phyloP scores from a whole-genome alignment of 2,329 filamentous ascomycete genomes.

The Penicillium decumbens region DNA sequence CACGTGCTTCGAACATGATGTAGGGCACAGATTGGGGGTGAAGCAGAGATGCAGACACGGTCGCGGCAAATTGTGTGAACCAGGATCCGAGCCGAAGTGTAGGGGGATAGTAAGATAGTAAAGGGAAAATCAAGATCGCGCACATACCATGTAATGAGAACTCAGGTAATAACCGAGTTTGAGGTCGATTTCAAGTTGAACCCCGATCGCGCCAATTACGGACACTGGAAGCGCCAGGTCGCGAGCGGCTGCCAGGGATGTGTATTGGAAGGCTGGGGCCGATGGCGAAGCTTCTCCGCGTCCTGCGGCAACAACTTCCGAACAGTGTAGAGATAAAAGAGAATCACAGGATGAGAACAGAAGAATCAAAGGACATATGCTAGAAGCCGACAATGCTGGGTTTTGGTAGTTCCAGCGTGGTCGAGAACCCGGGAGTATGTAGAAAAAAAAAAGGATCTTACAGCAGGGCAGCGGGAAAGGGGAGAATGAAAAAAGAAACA shows the following conservation, averaged over 20 bases:
- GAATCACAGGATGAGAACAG: background rate
- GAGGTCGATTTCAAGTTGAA: background rate
- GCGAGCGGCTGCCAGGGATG: slow-evolving; percentile 33
- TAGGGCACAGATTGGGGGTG: slow-evolving; percentile 2
- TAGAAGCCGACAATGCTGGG: slow-evolving; percentile 1
- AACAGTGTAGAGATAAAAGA: slow-evolving; percentile 5
- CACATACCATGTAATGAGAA: slow-evolving; percentile 18
- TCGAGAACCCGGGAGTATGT: slow-evolving; percentile 1
- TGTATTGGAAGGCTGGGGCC: slow-evolving; percentile 21
- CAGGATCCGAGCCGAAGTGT: slow-evolving; percentile 25
- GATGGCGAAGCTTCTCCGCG: slow-evolving; percentile 7
- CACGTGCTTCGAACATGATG: background rate
- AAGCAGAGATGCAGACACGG: slow-evolving; percentile 20
- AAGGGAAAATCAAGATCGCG: slow-evolving; percentile 2
- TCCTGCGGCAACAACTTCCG: slow-evolving; percentile 10
- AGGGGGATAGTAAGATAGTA: slow-evolving; percentile 7
- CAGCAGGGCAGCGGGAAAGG: slow-evolving; percentile 10
- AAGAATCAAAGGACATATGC: slow-evolving; percentile 2
- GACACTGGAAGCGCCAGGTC: slow-evolving; percentile 13
- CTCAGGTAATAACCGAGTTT: background rate
- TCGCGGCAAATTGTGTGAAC: slow-evolving; percentile 27
- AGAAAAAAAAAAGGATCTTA: slow-evolving; percentile 12
- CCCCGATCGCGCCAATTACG: slow-evolving; percentile 1
- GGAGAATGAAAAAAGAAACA: slow-evolving; percentile 8
- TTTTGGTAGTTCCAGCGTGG: slow-evolving; percentile 6